These are phyloP conservation scores for Calonectria hawksworthii DNA, from an alignment of 2,329 filamentous ascomycete genomes.

Conservation along the genomic window DNA sequence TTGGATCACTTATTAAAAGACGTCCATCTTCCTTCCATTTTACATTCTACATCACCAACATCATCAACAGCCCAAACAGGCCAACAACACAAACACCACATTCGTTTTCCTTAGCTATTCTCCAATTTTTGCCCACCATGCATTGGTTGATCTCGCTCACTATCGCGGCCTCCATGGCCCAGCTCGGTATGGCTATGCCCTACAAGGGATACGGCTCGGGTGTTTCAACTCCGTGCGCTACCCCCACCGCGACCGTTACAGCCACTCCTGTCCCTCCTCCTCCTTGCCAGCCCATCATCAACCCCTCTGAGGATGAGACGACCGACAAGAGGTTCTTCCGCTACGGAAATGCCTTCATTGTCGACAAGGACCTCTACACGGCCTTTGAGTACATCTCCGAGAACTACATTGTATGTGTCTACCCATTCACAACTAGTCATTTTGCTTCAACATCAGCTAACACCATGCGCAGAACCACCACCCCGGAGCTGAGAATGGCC, in stretches of 20 bases:
- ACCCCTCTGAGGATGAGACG: not conserved
- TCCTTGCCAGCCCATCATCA: not conserved
- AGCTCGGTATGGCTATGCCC: not conserved
- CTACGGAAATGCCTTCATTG: not conserved
- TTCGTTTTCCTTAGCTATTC: not conserved
- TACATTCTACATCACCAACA: not conserved
- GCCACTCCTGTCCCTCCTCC: not conserved
- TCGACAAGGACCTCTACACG: not conserved
- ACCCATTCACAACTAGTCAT: no score
- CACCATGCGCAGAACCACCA: not conserved
- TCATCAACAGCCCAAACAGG: not conserved
- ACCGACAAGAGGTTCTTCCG: slow-evolving; percentile 8
- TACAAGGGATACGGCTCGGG: not conserved
- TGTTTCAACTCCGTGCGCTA: not conserved
- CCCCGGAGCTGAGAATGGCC: not conserved
- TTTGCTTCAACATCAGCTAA: not conserved
- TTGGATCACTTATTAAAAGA: not conserved
- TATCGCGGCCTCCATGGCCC: not conserved
- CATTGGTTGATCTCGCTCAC: not conserved
- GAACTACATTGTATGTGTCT: not conserved
- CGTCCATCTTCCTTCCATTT: not conserved
- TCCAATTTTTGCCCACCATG: not conserved
- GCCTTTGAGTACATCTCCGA: not conserved
- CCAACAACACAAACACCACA: not conserved
- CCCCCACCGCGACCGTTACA: not conserved